Base-by-base conservation (phyloP, 1,284 basidiomycete genomes). In the Tylopilus sp. region DNA sequence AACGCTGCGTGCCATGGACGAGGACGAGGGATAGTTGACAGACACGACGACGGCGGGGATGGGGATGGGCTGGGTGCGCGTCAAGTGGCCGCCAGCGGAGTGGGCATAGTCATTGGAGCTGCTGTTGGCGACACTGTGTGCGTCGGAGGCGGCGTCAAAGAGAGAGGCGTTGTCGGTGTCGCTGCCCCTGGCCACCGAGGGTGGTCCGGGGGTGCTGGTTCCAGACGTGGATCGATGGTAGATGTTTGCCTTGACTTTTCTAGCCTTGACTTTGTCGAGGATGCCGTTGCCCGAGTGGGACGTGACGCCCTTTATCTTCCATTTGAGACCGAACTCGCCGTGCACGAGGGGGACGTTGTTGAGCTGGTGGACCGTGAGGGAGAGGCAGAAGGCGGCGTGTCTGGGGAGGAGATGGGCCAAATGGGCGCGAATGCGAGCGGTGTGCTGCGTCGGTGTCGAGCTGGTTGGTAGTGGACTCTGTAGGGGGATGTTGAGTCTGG, bases 321-420 rank as follows among this genome's bases (percentile, higher is more conserved):
- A 92, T 41, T 78, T 75, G 33, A 86, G 77, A 13, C 75, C 80
- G 60, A 92, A 92, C 59, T 88, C 77, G 53, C 89, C 89, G 34
- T 71, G 70, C 41, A 91, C 80, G 52, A 90, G 78, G 0, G 89
- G 89, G 0, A 92, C 82, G 59, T 82, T 86, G 36, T 78, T 74
- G 26, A 92, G 76, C 57, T 90, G 81, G 65, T 90, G 86, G 37
- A 92, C 76, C 29, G 74, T 73, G 40, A 92, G 63, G 15, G 74
- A 71, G 25, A 83, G 80, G 48, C 80, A 76, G 68, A 92, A 91
- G 50, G 80, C 75, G 4, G 86, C 78, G 33, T 65, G 65, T 29
- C 64, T 47, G 13, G 64, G 67, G 16, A 65, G 49, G 38, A 65
- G 60, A 6, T 69, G 62, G 6, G 67, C 60, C 8, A 65, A 41